Conservation (phyloP, 805 yeast genomes). For the Saccharomycopsis fermentans region DNA sequence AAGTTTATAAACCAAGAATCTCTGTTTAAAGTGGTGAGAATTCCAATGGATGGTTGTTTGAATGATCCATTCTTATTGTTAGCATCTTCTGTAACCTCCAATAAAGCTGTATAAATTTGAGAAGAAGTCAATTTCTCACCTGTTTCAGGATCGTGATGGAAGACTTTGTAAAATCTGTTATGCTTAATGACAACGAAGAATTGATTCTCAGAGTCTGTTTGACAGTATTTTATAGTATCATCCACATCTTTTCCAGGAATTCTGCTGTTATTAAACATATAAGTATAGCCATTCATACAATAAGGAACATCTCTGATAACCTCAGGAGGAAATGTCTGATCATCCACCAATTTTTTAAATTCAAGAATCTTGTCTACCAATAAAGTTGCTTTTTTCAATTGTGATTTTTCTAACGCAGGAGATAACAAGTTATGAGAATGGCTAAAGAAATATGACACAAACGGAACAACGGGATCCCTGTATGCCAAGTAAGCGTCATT, state of each 20-base stretch:
- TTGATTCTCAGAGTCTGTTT: slow-evolving; percentile 36
- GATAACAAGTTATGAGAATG: slow-evolving; percentile 58
- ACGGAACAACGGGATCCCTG: slow-evolving; percentile 92
- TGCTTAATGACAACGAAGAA: slow-evolving; percentile 64
- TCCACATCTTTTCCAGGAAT: slow-evolving; percentile 63
- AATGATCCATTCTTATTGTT: slow-evolving; percentile 10
- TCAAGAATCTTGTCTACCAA: slow-evolving; percentile 55
- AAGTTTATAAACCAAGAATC: slow-evolving; percentile 67
- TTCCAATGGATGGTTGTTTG: slow-evolving; percentile 48
- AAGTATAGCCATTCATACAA: slow-evolving; percentile 88
- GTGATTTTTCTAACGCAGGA: slow-evolving; percentile 44
- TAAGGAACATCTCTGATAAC: slow-evolving; percentile 63
- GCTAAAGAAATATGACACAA: slow-evolving; percentile 79
- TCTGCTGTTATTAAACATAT: slow-evolving; percentile 85
- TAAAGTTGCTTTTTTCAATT: slow-evolving; percentile 65
- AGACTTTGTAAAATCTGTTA: slow-evolving; percentile 72
- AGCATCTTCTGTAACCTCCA: slow-evolving; percentile 31
- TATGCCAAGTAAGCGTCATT: slow-evolving; percentile 83
- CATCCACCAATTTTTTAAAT: slow-evolving; percentile 57
- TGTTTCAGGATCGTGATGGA: slow-evolving; percentile 36
- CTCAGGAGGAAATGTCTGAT: slow-evolving; percentile 73
- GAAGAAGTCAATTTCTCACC: slow-evolving; percentile 37
- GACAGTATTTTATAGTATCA: slow-evolving; percentile 42
- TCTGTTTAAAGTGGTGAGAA: slow-evolving; percentile 75
- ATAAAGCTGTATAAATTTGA: slow-evolving; percentile 49